Percentiles rank a stretch among this genome's conserved stretches.
Conservation (phyloP, 2,329 filamentous ascomycete species). For the Phyllachora maydis region DNA sequence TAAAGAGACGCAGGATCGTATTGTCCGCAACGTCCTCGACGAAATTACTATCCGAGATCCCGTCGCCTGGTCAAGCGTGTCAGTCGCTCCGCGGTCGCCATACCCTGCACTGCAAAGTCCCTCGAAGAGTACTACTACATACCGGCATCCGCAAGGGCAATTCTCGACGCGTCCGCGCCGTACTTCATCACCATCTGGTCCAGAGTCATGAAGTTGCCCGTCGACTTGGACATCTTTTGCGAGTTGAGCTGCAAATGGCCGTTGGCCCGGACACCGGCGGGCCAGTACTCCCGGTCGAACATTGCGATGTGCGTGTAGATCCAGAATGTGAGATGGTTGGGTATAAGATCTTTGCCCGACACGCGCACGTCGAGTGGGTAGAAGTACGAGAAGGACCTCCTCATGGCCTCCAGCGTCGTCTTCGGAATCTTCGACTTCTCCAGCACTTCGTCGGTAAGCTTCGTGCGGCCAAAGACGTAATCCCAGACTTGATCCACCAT, state of each 20-base stretch:
- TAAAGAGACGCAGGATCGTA: slow-evolving; percentile 68
- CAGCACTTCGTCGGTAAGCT: slow-evolving; percentile 44
- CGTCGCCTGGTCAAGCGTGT: too few species aligned
- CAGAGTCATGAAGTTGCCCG: slow-evolving; percentile 90
- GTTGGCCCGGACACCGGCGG: slow-evolving; percentile 66
- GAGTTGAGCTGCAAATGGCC: slow-evolving; percentile 89
- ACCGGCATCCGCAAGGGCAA: slow-evolving; percentile 86
- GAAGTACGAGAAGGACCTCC: slow-evolving; percentile 89
- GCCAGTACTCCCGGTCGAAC: slow-evolving; percentile 80
- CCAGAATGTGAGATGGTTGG: slow-evolving; percentile 90
- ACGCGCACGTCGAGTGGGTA: slow-evolving; percentile 81
- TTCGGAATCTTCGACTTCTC: slow-evolving; percentile 49
- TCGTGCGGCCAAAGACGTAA: slow-evolving; percentile 69
- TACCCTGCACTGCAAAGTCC: too few species aligned
- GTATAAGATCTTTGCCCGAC: slow-evolving; percentile 82
- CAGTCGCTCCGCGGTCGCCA: too few species aligned
- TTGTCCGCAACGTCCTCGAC: slow-evolving; percentile 89
- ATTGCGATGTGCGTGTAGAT: slow-evolving; percentile 85
- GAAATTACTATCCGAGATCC: slow-evolving; percentile 90
- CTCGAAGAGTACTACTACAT: too few species aligned
- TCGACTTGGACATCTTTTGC: slow-evolving; percentile 97
- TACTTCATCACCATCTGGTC: slow-evolving; percentile 76
- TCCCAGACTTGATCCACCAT: slow-evolving; percentile 96
- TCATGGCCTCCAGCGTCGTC: slow-evolving; percentile 57
- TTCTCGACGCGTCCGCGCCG: slow-evolving; percentile 73